Conservation (phyloP, 768 basidiomycete genomes). For the Postia placenta region DNA sequence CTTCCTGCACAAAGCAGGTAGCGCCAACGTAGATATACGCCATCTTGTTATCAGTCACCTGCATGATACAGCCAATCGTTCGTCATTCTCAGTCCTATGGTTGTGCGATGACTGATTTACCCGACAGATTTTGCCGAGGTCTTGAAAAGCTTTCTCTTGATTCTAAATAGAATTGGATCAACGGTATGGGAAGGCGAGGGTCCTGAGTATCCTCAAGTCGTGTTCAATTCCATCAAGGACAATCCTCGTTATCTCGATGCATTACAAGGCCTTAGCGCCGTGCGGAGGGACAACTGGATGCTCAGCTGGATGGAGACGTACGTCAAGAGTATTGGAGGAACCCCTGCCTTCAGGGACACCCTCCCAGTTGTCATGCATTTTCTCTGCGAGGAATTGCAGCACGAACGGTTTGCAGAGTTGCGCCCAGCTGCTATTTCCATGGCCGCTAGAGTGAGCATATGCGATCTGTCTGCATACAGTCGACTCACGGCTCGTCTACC, state of each 20-base stretch:
- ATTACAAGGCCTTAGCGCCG: conserved; percentile 28
- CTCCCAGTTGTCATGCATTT: conserved; percentile 68
- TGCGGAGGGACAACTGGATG: conserved; percentile 26
- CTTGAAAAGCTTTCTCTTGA: conserved; percentile 50
- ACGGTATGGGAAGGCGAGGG: conserved; percentile 68
- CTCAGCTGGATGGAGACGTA: conserved; percentile 20
- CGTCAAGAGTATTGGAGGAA: conserved; percentile 14
- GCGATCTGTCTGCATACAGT: not conserved
- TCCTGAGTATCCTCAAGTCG: conserved; percentile 66
- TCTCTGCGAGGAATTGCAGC: conserved; percentile 77
- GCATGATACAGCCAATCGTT: conserved; percentile 54
- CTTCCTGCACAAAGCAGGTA: conserved; percentile 27
- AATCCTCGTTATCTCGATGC: conserved; percentile 52
- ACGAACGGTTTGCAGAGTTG: conserved; percentile 57
- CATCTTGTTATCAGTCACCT: conserved; percentile 56
- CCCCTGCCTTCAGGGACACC: conserved; percentile 35
- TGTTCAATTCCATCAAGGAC: conserved; percentile 81
- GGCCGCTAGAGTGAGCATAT: conserved; percentile 53
- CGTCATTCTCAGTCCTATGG: conserved; percentile 24
- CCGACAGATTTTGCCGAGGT: conserved; percentile 53
- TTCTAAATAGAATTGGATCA: conserved; percentile 50
- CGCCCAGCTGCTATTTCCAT: conserved; percentile 56
- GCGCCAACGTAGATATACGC: conserved; percentile 37
- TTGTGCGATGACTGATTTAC: not conserved
- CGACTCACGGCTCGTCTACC: not conserved